Base-by-base conservation (phyloP, 1,139 yeast genomes). In the Saccharomycopsis hybrid region DNA sequence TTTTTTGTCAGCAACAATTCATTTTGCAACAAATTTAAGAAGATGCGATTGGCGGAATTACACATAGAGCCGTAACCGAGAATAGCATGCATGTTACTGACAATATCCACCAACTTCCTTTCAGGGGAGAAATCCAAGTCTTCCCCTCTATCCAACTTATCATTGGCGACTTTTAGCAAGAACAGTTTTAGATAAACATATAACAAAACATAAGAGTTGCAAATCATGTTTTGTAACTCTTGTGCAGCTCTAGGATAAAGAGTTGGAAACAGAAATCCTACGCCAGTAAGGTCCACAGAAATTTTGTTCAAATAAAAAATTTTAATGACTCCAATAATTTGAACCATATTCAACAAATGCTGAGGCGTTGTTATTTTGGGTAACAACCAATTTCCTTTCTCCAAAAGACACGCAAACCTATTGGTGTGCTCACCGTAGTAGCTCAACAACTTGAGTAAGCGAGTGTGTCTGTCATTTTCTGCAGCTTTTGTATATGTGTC, bases 31-130 rank as follows among this genome's bases (percentile, higher is more conserved):
- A 85, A 66, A 32, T 72, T 72, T 44, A 92, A 68, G 55, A 89
- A 81, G 3, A 71, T 63, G 0, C 95, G 94, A 40, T 73, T 64
- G 0, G 82, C 74, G 5, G 78, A 66, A 50, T 80, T 83, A 67
- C 98, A 92, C 52, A 84, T 76, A 5, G 77, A 74, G 42, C 88
- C 68, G 1, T 68, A 62, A 0, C 97, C 97, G 5, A 89, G 65
- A 47, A 87, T 84, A 9, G 78, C 80, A 62, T 92, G 99, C 2
- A 88, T 64, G 8, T 74, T 63, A 44, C 79, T 72, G 28, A 85
- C 63, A 30, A 83, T 64, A 41, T 78, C 77, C 50, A 73, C 24
- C 7, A 27, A 30, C 18, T 48, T 48, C 31, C 32, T 47, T 11
- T 43, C 44, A 27, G 28, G 5, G 3, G 11, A 5, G n/a, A 32